Evolutionary conservation across 192 early-diverging fungal species (phyloP).

Genomic region (Linnemannia schmuckeri): DNA sequence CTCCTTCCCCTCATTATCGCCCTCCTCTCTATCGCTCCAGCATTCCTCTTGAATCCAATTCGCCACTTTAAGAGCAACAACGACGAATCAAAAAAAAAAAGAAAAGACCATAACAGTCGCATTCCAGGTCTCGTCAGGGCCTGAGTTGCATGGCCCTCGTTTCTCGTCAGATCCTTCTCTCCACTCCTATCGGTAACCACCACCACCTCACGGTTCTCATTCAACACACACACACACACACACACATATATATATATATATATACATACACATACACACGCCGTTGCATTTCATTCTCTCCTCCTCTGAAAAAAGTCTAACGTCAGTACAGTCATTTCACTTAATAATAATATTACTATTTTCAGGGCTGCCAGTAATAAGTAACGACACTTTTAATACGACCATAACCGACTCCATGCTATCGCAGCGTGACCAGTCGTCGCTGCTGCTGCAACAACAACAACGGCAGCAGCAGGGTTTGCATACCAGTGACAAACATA

Average conservation of each 20-base stretch:
- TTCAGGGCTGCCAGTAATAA: background rate
- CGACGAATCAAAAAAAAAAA: background rate
- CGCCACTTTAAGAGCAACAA: background rate
- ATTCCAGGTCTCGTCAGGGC: background rate
- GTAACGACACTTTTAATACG: background rate
- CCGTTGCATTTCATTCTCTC: background rate
- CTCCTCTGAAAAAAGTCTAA: background rate
- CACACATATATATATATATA: background rate
- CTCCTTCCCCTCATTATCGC: background rate
- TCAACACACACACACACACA: background rate
- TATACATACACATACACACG: background rate
- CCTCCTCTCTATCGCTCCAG: background rate
- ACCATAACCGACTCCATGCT: background rate
- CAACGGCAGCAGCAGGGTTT: constrained; percentile 2
- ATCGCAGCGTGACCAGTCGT: constrained; percentile 1
- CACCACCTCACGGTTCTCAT: background rate
- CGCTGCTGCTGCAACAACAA: background rate
- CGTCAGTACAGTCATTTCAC: background rate
- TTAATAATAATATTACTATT: background rate
- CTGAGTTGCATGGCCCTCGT: background rate
- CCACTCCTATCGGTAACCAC: constrained; percentile 7
- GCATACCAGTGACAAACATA: constrained; percentile 7
- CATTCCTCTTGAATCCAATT: background rate
- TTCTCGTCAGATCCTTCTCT: constrained; percentile 2
- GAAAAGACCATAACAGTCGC: background rate